Conservation (phyloP, 1,139 yeast genomes). For the Yamadazyma sp. region DNA sequence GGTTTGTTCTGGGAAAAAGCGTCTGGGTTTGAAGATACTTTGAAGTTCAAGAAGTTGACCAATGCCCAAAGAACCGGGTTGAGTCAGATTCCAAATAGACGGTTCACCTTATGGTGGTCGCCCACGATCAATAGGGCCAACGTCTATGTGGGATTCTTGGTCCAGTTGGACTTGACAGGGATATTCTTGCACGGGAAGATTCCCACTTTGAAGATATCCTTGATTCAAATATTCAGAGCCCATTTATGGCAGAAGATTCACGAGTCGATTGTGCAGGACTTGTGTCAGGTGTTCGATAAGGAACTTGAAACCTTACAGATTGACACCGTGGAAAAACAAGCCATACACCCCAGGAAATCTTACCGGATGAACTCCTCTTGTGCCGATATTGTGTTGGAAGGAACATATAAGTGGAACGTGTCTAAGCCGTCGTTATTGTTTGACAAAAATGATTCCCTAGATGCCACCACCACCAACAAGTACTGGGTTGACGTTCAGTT, state of each 20-base stretch:
- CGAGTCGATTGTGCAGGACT: conserved; percentile 89
- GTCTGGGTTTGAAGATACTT: conserved; percentile 93
- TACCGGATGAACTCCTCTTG: conserved; percentile 95
- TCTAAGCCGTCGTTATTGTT: conserved; percentile 79
- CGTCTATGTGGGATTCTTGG: conserved; percentile 96
- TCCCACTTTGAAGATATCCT: conserved; percentile 92
- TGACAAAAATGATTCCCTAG: conserved; percentile 55
- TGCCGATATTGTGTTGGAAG: conserved; percentile 82
- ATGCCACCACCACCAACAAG: conserved; percentile 60
- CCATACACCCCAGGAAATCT: conserved; percentile 95
- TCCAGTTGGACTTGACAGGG: conserved; percentile 94
- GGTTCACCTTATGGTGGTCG: conserved; percentile 99
- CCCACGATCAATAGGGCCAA: conserved; percentile 98
- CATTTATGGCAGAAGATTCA: conserved; percentile 99
- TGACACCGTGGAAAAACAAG: conserved; percentile 84
- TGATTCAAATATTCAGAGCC: conserved; percentile 95
- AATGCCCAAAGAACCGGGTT: conserved; percentile 97
- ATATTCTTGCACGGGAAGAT: conserved; percentile 96
- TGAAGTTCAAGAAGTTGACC: conserved; percentile 91
- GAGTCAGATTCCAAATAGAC: conserved; percentile 95
- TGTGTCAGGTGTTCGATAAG: conserved; percentile 88
- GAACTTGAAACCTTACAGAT: conserved; percentile 83
- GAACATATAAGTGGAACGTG: conserved; percentile 82
- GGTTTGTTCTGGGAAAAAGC: conserved; percentile 98
- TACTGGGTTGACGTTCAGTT: conserved; percentile 96